Base-by-base conservation (phyloP, 106 monocot genomes). In the Acorus gramineus region DNA sequence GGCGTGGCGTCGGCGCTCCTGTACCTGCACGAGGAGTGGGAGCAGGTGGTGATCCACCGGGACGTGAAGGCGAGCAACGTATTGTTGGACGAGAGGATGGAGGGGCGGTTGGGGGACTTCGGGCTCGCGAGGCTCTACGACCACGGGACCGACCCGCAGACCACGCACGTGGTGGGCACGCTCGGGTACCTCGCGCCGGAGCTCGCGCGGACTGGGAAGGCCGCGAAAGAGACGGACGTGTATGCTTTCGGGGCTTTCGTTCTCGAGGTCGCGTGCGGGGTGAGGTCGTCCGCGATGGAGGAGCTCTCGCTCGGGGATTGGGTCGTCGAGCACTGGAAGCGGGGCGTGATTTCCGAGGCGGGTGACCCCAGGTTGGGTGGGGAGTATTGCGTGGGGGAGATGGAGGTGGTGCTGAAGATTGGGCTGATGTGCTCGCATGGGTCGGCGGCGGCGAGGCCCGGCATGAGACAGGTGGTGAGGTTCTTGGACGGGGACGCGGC, bases 81-180 rank as follows among this genome's bases (percentile, higher is more conserved):
- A 5, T 44, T 61, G 44, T 11, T 70, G 3, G 70, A 70, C 51
- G 61, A 11, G 3, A 61, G 61, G 4, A 7, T 70, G 43, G 53
- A 70, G 43, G 42, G 43, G 3, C 10, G 51, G 43, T 51, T 70
- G 4, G 70, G 70, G 2, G 70, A 70, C 49, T 70, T 70, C 12
- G 70, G 70, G 5, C 70, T 70, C n/a, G 70, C 70, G 8, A 60
- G 61, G 9, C 57, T 49, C 2, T 58, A 68, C 46, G 68, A 68
- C 14, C 68, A 58, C 10, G 53, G 47, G 6, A 42, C 57, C 57
- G 57, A 54, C 56, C 49, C 68, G 11, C 56, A 48, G 12, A 68
- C 56, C 1, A 68, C 68, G 2, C 66, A 13, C 42, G 66, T 66
- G 52, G 66, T 66, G 5, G 66, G 66, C 54, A 66, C 66, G 3